phyloP scores from a whole-genome alignment of 1,284 basidiomycete genomes.

The Ceratobasidium papillatum region DNA sequence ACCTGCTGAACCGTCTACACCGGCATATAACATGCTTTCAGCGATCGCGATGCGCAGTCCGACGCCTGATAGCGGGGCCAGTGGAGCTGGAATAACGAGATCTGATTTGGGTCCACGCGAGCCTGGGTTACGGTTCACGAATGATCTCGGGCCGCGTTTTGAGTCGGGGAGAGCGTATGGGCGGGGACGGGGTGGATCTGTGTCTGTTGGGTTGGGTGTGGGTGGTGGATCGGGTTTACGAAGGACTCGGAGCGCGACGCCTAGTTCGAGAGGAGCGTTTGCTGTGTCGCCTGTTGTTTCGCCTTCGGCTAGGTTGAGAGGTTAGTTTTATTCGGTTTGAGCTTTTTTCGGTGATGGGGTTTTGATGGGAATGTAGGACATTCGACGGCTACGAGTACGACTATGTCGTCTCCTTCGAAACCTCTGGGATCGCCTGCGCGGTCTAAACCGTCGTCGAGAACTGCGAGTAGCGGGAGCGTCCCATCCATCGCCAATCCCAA shows the following conservation, averaged over 20 bases:
- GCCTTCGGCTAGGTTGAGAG: conserved; percentile 1
- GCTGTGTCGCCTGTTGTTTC: not conserved
- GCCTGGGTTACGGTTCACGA: not conserved
- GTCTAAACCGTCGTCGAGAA: conserved; percentile 18
- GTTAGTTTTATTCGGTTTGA: not conserved
- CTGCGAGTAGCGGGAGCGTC: conserved; percentile 5
- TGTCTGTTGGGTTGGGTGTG: not conserved
- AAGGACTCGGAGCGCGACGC: conserved; percentile 20
- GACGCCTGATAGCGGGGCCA: not conserved
- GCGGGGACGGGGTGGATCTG: conserved; percentile 3
- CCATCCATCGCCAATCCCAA: not conserved
- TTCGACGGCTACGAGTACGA: not conserved
- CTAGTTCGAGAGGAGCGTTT: conserved; percentile 9
- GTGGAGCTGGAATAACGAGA: not conserved
- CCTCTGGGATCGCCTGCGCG: conserved; percentile 17
- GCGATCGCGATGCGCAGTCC: conserved; percentile 30
- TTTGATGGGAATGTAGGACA: not conserved
- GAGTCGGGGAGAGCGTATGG: not conserved
- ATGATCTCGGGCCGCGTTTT: not conserved
- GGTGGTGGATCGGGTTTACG: not conserved
- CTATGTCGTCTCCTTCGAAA: conserved; percentile 3
- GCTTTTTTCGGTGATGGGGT: not conserved
- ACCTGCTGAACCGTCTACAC: conserved; percentile 57
- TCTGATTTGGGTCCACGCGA: not conserved
- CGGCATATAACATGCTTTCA: conserved; percentile 67